Conservation (phyloP, 2,329 filamentous ascomycete species). For the Alternaria gaisen region DNA sequence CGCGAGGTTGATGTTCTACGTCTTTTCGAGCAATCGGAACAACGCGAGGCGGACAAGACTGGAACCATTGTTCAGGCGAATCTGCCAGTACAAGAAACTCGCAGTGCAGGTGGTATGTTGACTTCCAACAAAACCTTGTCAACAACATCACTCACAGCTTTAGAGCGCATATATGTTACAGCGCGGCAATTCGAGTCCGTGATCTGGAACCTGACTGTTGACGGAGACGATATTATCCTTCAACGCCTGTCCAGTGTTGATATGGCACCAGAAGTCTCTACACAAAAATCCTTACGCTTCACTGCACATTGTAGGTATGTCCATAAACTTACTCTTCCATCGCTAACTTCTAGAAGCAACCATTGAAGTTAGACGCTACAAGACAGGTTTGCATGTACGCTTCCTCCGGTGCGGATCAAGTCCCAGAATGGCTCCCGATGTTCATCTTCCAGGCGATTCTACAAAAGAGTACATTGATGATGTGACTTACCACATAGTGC, state of each 20-base stretch:
- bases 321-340: fast-evolving
- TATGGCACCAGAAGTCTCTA: fast-evolving
- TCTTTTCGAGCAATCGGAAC: too few species aligned
- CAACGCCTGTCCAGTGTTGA: not conserved
- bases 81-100: too few species aligned
- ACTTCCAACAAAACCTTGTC: fast-evolving
- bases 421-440: fast-evolving
- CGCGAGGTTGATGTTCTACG: too few species aligned
- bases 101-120: too few species aligned
- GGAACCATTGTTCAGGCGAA: too few species aligned
- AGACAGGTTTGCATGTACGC: not conserved
- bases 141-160: fast-evolving
- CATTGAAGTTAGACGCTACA: not conserved
- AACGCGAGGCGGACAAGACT: too few species aligned
- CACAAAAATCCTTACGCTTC: not conserved
- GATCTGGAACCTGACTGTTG: not conserved
- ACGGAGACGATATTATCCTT: not conserved
- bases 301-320: not conserved
- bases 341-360: too few species aligned
- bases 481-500: not conserved
- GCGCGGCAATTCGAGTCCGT: not conserved
- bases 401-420: too few species aligned
- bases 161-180: not conserved
- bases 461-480: not conserved
- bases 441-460: not conserved